Conservation (phyloP, 1,284 basidiomycete genomes). For the Inonotus obliquus region DNA sequence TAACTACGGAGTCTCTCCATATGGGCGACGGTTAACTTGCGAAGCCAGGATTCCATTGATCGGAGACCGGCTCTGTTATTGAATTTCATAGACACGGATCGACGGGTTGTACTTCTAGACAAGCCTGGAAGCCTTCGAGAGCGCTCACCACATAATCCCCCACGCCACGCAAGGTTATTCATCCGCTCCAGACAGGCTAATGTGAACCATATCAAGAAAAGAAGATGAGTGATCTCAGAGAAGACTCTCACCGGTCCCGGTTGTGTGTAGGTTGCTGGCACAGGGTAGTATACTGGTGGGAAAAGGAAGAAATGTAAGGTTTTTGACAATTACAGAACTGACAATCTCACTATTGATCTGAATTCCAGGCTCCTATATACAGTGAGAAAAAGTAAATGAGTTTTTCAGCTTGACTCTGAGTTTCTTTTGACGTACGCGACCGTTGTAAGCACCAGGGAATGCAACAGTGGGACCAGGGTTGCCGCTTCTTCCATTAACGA, state of each 20-base stretch:
- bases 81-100: too few species aligned
- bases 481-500: conserved; percentile 33
- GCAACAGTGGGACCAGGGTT: conserved; percentile 31
- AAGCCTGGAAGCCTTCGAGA: too few species aligned
- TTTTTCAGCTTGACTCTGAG: neutral
- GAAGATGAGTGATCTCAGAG: neutral
- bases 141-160: neutral
- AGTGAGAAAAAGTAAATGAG: neutral
- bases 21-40: too few species aligned
- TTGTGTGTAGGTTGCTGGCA: conserved; percentile 18
- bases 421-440: conserved; percentile 13
- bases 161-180: neutral
- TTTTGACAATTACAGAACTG: neutral
- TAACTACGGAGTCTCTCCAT: too few species aligned
- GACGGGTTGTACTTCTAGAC: too few species aligned
- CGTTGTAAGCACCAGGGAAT: conserved; percentile 35
- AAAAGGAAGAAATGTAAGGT: neutral
- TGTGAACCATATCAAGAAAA: neutral
- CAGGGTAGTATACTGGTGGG: conserved; percentile 13
- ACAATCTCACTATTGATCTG: conserved; percentile 14
- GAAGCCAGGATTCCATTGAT: too few species aligned
- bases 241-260: conserved; percentile 15
- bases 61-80: too few species aligned
- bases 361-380: conserved; percentile 14
- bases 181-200: conserved; percentile 18